Evolutionary conservation across 106 monocot genomes (phyloP).

Genomic region (Dendrobium chrysotoxum): DNA sequence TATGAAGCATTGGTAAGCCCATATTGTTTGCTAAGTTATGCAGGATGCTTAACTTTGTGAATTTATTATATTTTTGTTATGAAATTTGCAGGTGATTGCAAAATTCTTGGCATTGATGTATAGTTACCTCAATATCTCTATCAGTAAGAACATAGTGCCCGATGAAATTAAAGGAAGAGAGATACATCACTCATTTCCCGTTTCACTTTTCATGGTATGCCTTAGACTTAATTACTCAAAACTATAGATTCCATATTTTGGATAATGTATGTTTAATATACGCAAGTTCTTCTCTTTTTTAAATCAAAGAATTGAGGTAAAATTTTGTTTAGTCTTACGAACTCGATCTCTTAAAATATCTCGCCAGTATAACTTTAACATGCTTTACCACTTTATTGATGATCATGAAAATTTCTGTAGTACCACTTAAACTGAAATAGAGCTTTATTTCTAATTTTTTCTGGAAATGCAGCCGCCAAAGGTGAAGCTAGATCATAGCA

Average conservation of each 20-base stretch:
- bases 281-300: constrained; percentile 80
- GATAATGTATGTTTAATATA: background rate
- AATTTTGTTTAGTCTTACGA: constrained; percentile 69
- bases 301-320: constrained; percentile 88
- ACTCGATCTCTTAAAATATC: constrained; percentile 88
- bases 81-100: constrained; percentile 71
- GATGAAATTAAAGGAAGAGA: constrained; percentile 96
- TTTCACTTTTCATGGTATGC: constrained; percentile 80
- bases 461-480: constrained; percentile 59
- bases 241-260: constrained; percentile 33
- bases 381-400: too few relatives aligned
- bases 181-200: constrained; percentile 90
- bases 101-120: constrained; percentile 99
- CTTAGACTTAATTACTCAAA: background rate
- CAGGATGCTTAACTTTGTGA: background rate
- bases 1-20: constrained; percentile 85
- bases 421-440: too few relatives aligned
- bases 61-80: constrained; percentile 6
- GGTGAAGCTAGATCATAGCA: constrained; percentile 65
- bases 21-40: background rate
- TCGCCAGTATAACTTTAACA: constrained; percentile 69
- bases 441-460: background rate
- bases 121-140: constrained; percentile 95
- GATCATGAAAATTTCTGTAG: too few relatives aligned
- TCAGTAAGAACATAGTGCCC: constrained; percentile 90